These are phyloP conservation scores for Geotrichum citri-aurantii DNA, from an alignment of 1,139 yeast species.

Conservation along the genomic window DNA sequence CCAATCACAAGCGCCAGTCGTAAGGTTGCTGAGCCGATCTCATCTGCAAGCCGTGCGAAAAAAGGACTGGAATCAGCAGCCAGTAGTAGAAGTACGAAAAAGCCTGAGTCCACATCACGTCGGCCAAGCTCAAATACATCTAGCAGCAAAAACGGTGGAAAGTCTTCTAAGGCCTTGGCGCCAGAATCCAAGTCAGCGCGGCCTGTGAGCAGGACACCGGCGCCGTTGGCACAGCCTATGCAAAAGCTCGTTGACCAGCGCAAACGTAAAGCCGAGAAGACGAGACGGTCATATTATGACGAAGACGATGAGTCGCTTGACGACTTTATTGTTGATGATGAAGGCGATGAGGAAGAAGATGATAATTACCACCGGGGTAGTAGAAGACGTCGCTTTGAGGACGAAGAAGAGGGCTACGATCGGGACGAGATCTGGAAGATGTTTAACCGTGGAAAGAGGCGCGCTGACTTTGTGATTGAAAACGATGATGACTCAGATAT, in stretches of 20 bases:
- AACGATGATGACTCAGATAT: slow-evolving; percentile 69
- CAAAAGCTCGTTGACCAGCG: slow-evolving; percentile 27
- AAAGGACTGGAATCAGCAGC: slow-evolving; percentile 14
- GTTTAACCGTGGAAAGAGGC: slow-evolving; percentile 59
- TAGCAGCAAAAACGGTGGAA: background rate
- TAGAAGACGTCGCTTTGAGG: slow-evolving; percentile 7
- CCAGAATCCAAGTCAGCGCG: background rate
- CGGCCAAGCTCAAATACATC: background rate
- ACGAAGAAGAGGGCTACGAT: slow-evolving; percentile 47
- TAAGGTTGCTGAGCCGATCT: background rate
- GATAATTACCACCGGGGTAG: slow-evolving; percentile 18
- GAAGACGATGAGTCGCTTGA: slow-evolving; percentile 34
- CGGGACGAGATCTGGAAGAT: slow-evolving; percentile 87
- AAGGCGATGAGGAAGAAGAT: slow-evolving; percentile 28
- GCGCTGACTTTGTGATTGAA: slow-evolving; percentile 42
- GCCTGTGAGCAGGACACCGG: slow-evolving; percentile 22
- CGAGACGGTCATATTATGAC: slow-evolving; percentile 17
- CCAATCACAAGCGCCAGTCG: background rate
- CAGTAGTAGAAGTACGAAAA: slow-evolving; percentile 3
- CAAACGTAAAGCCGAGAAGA: slow-evolving; percentile 12
- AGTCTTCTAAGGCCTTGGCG: background rate
- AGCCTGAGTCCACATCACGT: slow-evolving; percentile 6
- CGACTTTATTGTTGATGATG: slow-evolving; percentile 37
- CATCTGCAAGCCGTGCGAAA: slow-evolving; percentile 21
- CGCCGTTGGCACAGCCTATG: slow-evolving; percentile 32